phyloP scores from a whole-genome alignment of 176 grass and related monocot species.

The Metroxylon sagu region DNA sequence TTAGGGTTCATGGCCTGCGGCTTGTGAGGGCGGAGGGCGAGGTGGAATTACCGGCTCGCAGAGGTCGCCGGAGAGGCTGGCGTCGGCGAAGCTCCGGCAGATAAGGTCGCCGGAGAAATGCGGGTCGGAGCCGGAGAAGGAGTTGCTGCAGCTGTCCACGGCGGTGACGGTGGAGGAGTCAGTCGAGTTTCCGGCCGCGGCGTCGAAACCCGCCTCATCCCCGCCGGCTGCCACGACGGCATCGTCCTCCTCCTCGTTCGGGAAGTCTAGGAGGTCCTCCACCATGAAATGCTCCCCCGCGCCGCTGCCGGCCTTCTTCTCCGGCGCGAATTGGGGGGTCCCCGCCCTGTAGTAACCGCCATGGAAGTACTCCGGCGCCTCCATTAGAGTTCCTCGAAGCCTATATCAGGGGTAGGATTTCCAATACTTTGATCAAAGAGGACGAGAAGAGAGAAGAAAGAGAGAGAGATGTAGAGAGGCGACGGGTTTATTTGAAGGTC shows the following conservation, averaged over 20 bases:
- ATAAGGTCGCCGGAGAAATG: constrained; percentile 14
- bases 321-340: constrained; percentile 11
- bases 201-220: background rate
- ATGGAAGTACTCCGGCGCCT: constrained; percentile 26
- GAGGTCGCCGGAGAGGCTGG: constrained; percentile 53
- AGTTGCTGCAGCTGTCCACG: constrained; percentile 75
- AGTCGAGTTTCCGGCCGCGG: constrained; percentile 23
- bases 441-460: constrained; percentile 19
- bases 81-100: constrained; percentile 25
- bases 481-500: constrained; percentile 35
- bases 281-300: constrained; percentile 56
- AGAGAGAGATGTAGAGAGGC: constrained; percentile 29
- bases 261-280: constrained; percentile 76
- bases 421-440: constrained; percentile 22
- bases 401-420: constrained; percentile 1
- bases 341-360: constrained; percentile 17
- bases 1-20: too few relatives aligned
- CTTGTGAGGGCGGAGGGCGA: too few relatives aligned
- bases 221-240: constrained; percentile 1
- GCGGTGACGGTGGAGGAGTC: constrained; percentile 84
- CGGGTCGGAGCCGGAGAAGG: constrained; percentile 35
- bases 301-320: constrained; percentile 40
- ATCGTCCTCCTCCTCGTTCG: constrained; percentile 56
- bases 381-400: constrained; percentile 6
- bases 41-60: constrained; percentile 61